Evolutionary conservation across 164 flowering plant genomes (phyloP), one percentile per base, ranked within the genome.

Genomic region (Aristolochia californica): DNA sequence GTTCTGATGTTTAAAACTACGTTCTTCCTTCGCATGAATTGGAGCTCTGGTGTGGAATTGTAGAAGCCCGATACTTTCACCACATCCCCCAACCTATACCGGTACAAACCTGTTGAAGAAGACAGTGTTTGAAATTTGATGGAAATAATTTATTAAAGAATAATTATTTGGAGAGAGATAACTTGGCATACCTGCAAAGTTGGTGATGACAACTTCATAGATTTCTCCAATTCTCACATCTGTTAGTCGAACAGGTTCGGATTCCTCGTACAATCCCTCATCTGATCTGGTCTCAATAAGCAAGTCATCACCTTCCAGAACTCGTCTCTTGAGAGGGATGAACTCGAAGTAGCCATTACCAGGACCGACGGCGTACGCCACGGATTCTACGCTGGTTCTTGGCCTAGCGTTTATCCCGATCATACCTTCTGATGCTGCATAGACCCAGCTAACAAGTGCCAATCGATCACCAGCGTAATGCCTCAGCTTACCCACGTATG

Each of bases 351-450:
- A 93, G 0, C 88, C 97, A 56, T 84, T 80, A 66, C 87, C 73
- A 0, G 99, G 99, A 62, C 84, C 80, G 59, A 93, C 93, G 16
- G 80, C 88, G 62, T 65, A 93, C 25, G 87, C 80, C 15, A 76
- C 88, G 43, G 27, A 52, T 47, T 94, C 96, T 5, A 96, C 95
- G 5, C 95, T 81, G 57, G 71, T 62, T 45, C 58, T 72, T 0
- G 99, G 95, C 62, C 83, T 80, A 24, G 87, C 80, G 76, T 93
- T 93, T 16, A 80, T 93, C 2, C 75, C 99, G 61, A 93, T 74
- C 97, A 97, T 87, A 16, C 97, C 97, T 69, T 93, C 99, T 0
- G 99, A 89, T 43, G 97, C 60, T 3, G 96, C 99, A 71, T 89
- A 93, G 69, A 89, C 95, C 2, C 83, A 83, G 73, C 86, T 72